Percentiles rank a stretch among this genome's conserved stretches.
phyloP scores from a whole-genome alignment of 495 filamentous ascomycete species.

The Podospora pseudopauciseta region DNA sequence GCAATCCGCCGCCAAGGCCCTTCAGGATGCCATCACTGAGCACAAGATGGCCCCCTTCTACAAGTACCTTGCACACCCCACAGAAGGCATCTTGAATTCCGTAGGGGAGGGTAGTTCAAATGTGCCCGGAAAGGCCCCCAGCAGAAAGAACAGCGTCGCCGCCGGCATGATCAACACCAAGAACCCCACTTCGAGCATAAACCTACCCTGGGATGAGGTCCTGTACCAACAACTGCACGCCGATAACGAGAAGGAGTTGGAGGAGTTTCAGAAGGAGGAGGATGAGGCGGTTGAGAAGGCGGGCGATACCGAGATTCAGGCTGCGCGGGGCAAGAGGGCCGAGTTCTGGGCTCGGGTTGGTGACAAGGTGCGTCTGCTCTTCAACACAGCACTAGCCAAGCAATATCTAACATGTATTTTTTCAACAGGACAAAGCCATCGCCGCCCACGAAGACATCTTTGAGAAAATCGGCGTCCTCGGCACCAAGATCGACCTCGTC shows the following conservation, averaged over 20 bases:
- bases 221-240: slow-evolving; percentile 79
- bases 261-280: slow-evolving; percentile 89
- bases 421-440: slow-evolving; percentile 79
- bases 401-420: slow-evolving; percentile 5
- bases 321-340: slow-evolving; percentile 87
- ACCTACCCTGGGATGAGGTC: slow-evolving; percentile 83
- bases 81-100: slow-evolving; percentile 83
- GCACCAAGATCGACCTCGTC: slow-evolving; percentile 94
- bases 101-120: slow-evolving; percentile 63
- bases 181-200: slow-evolving; percentile 56
- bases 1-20: slow-evolving; percentile 71
- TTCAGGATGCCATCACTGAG: slow-evolving; percentile 90
- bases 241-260: slow-evolving; percentile 88
- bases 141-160: slow-evolving; percentile 58
- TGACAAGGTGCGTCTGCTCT: slow-evolving; percentile 70
- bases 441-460: slow-evolving; percentile 86
- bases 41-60: slow-evolving; percentile 97
- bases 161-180: slow-evolving; percentile 71
- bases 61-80: slow-evolving; percentile 87
- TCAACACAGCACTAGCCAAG: neutral
- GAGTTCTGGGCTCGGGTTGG: slow-evolving; percentile 92
- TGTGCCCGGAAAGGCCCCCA: slow-evolving; percentile 46
- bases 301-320: slow-evolving; percentile 90
- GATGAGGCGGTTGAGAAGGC: slow-evolving; percentile 92
- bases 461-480: slow-evolving; percentile 89